A percentile compares a stretch with the other conserved stretches of the same genome.
Conservation (phyloP, 1,284 basidiomycete species). For the Pseudozyma thailandica region DNA sequence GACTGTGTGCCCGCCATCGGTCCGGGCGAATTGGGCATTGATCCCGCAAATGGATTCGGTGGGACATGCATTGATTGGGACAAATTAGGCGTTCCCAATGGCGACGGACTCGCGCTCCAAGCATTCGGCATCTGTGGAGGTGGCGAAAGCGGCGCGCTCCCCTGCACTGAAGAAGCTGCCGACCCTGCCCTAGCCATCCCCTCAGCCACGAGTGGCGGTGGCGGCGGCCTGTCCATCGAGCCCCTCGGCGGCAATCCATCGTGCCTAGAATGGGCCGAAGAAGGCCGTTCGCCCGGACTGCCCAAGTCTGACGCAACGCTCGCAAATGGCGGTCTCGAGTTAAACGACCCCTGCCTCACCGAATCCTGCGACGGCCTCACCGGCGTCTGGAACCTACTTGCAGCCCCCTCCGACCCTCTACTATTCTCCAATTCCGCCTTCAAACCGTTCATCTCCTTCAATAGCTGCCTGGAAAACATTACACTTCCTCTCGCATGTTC, state of each 20-base stretch:
- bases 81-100: conserved; percentile 10
- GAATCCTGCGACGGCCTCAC: conserved; percentile 1
- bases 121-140: conserved; percentile 7
- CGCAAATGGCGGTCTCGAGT: conserved; percentile 10
- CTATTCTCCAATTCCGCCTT: conserved; percentile 28
- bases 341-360: not conserved
- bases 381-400: conserved; percentile 8
- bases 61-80: conserved; percentile 14
- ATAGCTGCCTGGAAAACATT: conserved; percentile 33
- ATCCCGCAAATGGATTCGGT: conserved; percentile 7
- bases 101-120: conserved; percentile 8
- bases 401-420: conserved; percentile 2
- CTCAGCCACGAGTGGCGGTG: conserved; percentile 1
- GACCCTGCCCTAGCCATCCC: conserved; percentile 5
- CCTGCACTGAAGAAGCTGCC: not conserved
- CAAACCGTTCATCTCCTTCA: conserved; percentile 46
- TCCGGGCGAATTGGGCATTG: not conserved
- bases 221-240: not conserved
- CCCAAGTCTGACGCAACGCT: conserved; percentile 14
- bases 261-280: conserved; percentile 3
- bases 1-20: conserved; percentile 9
- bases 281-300: not conserved
- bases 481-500: conserved; percentile 56
- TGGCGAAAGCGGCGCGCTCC: not conserved
- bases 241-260: conserved; percentile 3